Base-by-base conservation (phyloP, 2,329 filamentous ascomycete species). In the Myriosclerotinia curreyana region DNA sequence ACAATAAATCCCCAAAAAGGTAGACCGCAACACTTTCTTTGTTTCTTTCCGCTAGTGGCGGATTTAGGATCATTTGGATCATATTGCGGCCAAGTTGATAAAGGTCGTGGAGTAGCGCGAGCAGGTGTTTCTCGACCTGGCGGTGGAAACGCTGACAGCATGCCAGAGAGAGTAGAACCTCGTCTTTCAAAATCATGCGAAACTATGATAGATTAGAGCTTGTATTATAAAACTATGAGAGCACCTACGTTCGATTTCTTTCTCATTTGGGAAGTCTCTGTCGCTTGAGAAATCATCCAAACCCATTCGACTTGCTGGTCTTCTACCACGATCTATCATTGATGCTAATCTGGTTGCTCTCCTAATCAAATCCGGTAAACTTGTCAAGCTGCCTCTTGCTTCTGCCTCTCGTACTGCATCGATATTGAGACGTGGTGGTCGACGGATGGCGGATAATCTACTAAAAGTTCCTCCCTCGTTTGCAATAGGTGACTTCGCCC, bases 311-410 rank as follows among this genome's bases (percentile, higher is more conserved):
- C 86, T 88, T 28, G 79, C 84, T 36, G 86, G 86, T 69, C 86
- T 79, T 68, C 80, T 88, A 15, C 94, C 94, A 69, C 87, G 87
- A 71, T 98, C 94, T 65, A 99, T 87, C 76, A 96, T 92, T 0
- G 91, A 86, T 20, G 93, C 94, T 46, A 98, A 79, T 69, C 86
- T 86, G 0, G 94, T 98, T 14, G 95, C 95, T 70, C 95, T 86
- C 72, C 86, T 84, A 69, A 99, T 98, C 66, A 99, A 79, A 74
- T 98, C 95, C 0, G 93, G 90, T 65, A 99, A 79, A 76, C 93
- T 97, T 1, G 95, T 98, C 68, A 96, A 81, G 74, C 93, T 97
- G 5, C 92, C 93, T 72, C 95, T 86, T 1, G 89, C 85, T 75
- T 97, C 92, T 20, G 91, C 90, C 60, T 89, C 86, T 68, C 86